phyloP scores from a whole-genome alignment of 2,329 filamentous ascomycete genomes.

The Penicillium sp. region DNA sequence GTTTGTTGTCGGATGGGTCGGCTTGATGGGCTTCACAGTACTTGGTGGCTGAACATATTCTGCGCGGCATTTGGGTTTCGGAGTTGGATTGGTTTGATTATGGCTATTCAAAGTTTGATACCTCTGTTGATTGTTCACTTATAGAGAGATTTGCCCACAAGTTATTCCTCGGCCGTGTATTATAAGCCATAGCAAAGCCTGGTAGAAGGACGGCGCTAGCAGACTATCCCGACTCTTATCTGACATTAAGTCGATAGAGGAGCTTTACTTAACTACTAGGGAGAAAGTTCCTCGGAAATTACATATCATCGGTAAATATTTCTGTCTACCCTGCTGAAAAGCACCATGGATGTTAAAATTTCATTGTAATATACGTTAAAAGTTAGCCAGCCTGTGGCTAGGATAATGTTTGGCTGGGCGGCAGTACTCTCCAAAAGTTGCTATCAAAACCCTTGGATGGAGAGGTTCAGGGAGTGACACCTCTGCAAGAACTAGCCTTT shows the following conservation, averaged over 20 bases:
- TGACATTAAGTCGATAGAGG: no score
- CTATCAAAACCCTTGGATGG: no score
- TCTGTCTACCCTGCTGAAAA: not conserved
- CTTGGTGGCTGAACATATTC: constrained; percentile 28
- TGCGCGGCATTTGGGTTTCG: not conserved
- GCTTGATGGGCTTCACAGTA: constrained; percentile 43
- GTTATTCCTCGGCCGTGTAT: no score
- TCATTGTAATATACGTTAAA: not conserved
- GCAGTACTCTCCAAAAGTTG: no score
- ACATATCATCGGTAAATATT: not conserved
- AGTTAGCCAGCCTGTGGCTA: not conserved
- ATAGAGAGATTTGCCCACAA: not conserved
- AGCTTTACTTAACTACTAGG: not conserved
- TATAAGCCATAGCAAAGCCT: not conserved
- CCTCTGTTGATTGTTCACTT: not conserved
- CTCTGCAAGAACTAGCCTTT: not conserved
- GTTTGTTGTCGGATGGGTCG: constrained; percentile 38
- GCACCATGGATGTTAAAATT: not conserved
- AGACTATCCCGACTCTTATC: no score
- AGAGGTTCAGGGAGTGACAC: no score
- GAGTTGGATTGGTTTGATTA: not conserved
- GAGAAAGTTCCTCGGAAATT: not conserved
- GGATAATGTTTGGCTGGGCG: not conserved
- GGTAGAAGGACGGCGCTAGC: not conserved
- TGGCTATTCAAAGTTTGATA: not conserved